Conservation (phyloP, 2,329 filamentous ascomycete species). For the Ophiostoma novo-ulmi region DNA sequence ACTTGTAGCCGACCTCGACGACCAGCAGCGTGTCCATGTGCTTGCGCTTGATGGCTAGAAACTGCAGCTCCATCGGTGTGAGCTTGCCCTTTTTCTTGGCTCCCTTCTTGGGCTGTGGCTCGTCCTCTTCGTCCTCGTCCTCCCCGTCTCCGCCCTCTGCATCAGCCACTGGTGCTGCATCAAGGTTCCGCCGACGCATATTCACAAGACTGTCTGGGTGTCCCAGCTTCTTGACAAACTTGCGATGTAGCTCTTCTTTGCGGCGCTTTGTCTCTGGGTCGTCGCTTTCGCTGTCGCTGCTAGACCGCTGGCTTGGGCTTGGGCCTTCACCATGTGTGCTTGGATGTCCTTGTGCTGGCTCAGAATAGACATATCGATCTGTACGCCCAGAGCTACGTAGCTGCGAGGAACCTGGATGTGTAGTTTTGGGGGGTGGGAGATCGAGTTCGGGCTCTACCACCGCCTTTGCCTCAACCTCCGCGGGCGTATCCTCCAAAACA, state of each 20-base stretch:
- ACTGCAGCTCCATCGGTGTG: slow-evolving; percentile 89
- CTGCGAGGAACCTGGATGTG: neutral
- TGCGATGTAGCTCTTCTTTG: slow-evolving; percentile 69
- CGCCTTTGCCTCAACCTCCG: neutral
- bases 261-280: slow-evolving; percentile 33
- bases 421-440: neutral
- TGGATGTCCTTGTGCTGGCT: neutral
- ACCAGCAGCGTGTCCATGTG: slow-evolving; percentile 86
- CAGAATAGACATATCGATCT: slow-evolving; percentile 19
- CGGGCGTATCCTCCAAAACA: neutral
- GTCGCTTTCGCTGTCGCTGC: slow-evolving; percentile 26
- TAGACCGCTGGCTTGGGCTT: neutral
- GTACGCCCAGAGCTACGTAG: slow-evolving; percentile 21
- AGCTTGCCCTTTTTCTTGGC: slow-evolving; percentile 77
- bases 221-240: slow-evolving; percentile 87
- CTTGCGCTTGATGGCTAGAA: slow-evolving; percentile 87
- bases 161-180: slow-evolving; percentile 45
- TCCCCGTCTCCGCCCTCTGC: slow-evolving; percentile 51
- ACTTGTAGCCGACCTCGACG: slow-evolving; percentile 96
- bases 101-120: slow-evolving; percentile 33
- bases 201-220: slow-evolving; percentile 73
- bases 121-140: slow-evolving; percentile 51
- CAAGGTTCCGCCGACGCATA: slow-evolving; percentile 56
- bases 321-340: neutral
- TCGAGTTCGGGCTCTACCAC: neutral